These are phyloP conservation scores for Pyricularia grisea DNA, from an alignment of 2,329 filamentous ascomycete species.

Conservation along the genomic window DNA sequence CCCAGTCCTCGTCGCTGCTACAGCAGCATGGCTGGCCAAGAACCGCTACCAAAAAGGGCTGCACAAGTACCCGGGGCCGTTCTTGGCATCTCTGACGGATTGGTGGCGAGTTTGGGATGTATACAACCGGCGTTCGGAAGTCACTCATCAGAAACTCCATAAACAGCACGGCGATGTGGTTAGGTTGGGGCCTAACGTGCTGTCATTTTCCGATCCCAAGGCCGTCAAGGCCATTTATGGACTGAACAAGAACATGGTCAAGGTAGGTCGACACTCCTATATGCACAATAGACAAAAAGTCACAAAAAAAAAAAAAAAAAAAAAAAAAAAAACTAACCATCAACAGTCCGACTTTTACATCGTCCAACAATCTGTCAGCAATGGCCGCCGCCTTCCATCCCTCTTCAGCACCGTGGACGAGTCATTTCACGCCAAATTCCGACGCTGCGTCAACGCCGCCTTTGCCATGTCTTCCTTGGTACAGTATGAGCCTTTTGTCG, in stretches of 20 bases:
- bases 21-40: conserved; percentile 31
- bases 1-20: conserved; percentile 19
- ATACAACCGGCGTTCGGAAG: conserved; percentile 52
- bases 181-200: conserved; percentile 60
- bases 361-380: conserved; percentile 64
- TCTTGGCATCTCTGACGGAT: conserved; percentile 58
- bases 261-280: conserved; percentile 37
- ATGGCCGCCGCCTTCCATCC: conserved; percentile 58
- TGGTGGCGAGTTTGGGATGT: conserved; percentile 70
- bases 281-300: not conserved
- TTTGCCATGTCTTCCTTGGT: conserved; percentile 72
- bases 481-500: conserved; percentile 72
- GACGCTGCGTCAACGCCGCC: conserved; percentile 64
- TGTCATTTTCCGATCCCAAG: conserved; percentile 66
- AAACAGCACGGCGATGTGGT: conserved; percentile 65
- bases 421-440: conserved; percentile 64
- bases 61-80: conserved; percentile 63
- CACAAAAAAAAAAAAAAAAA: not conserved
- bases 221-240: conserved; percentile 72
- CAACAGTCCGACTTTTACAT: conserved; percentile 68
- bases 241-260: conserved; percentile 70
- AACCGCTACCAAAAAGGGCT: conserved; percentile 48
- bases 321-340: not conserved
- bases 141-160: conserved; percentile 60
- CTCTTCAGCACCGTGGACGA: conserved; percentile 72